These are phyloP conservation scores for Rozella allomycis DNA, from an alignment of 371 early-diverging fungal species.

Conservation along the genomic window DNA sequence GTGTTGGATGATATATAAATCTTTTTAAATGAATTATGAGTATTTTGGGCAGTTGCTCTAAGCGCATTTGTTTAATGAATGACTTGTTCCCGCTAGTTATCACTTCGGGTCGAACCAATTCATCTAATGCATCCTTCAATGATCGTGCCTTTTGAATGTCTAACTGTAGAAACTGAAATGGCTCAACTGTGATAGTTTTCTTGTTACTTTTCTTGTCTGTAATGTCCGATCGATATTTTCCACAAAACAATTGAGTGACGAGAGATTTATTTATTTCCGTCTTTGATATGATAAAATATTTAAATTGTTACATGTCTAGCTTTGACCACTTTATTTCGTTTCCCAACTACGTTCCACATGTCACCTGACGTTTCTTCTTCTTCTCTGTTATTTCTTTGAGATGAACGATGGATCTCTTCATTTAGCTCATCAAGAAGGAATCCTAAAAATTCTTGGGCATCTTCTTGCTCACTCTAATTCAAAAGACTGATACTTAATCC, in stretches of 20 bases:
- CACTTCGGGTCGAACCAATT: conserved; percentile 46
- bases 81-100: conserved; percentile 17
- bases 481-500: too few relatives aligned
- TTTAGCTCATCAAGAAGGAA: conserved; percentile 78
- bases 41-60: conserved; percentile 72
- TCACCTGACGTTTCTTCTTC: conserved; percentile 10
- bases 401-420: conserved; percentile 45
- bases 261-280: conserved; percentile 46
- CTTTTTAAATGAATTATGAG: conserved; percentile 84
- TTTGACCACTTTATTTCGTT: conserved; percentile 37
- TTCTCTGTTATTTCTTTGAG: conserved; percentile 8
- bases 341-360: conserved; percentile 80
- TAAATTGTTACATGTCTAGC: conserved; percentile 12
- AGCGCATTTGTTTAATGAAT: conserved; percentile 57
- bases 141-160: conserved; percentile 58
- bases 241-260: conserved; percentile 67
- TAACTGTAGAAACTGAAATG: conserved; percentile 63
- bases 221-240: conserved; percentile 51
- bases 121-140: conserved; percentile 61
- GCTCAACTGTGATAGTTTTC: conserved; percentile 62
- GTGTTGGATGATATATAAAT: conserved; percentile 54
- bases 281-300: conserved; percentile 5
- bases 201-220: conserved; percentile 46
- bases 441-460: conserved; percentile 86
- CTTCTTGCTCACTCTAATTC: conserved; percentile 89